Evolutionary conservation across 2,329 filamentous ascomycete species (phyloP).

Genomic region (Cryphonectria carpinicola): DNA sequence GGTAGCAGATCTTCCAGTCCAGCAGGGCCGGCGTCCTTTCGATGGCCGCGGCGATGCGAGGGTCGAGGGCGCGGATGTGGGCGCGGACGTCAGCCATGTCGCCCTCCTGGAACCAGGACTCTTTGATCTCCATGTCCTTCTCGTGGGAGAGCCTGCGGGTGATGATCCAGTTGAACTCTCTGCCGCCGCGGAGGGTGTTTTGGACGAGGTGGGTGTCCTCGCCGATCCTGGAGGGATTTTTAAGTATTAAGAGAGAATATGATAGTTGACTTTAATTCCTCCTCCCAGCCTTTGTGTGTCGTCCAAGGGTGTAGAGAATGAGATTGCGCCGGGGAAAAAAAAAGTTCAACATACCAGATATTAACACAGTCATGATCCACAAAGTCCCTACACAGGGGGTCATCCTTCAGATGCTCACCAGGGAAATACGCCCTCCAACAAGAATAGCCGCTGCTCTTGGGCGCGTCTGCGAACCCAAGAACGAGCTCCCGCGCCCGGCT

Average conservation of each 20-base stretch:
- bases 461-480: constrained; percentile 55
- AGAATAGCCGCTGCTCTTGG: constrained; percentile 57
- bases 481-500: constrained; percentile 55
- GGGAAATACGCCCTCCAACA: constrained; percentile 55
- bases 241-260: too few species aligned
- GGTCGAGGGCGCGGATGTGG: constrained; percentile 45
- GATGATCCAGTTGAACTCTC: constrained; percentile 53
- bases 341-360: constrained; percentile 38
- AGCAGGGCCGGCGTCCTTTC: constrained; percentile 49
- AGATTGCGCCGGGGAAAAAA: neutral
- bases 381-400: constrained; percentile 44
- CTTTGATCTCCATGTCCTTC: constrained; percentile 48
- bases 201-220: constrained; percentile 48
- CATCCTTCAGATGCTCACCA: constrained; percentile 40
- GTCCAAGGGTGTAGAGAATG: neutral
- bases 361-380: constrained; percentile 49
- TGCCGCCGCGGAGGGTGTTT: constrained; percentile 47
- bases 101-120: constrained; percentile 53
- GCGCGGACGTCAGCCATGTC: constrained; percentile 48
- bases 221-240: constrained; percentile 40
- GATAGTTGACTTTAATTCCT: neutral
- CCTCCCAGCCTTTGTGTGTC: neutral
- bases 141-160: constrained; percentile 48
- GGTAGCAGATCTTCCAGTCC: constrained; percentile 60
- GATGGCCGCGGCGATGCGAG: constrained; percentile 50